These are phyloP conservation scores for Theobroma grandiflorum DNA, from an alignment of 441 rosid genomes.

Conservation along the genomic window DNA sequence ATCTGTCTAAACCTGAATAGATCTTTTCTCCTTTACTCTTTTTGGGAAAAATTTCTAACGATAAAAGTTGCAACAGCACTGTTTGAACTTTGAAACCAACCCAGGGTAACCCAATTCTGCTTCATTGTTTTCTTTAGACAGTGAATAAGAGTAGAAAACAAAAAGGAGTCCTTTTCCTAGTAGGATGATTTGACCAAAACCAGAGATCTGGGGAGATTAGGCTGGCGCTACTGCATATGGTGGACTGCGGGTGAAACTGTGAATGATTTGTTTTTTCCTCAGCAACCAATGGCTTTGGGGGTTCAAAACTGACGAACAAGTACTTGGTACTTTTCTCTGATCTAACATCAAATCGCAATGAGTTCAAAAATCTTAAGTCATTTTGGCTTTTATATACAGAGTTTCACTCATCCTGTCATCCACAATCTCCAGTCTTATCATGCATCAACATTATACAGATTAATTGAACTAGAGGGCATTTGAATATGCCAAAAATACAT, in stretches of 20 bases:
- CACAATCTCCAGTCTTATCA: neutral
- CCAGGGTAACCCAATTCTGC: neutral
- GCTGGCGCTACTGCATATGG: neutral
- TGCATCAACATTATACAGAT: neutral
- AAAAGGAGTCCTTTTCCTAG: constrained; percentile 5
- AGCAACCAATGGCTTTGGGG: neutral
- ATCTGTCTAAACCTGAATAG: too few species aligned
- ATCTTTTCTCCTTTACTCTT: neutral
- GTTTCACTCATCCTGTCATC: neutral
- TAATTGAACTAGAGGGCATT: neutral
- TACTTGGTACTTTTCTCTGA: constrained; percentile 32
- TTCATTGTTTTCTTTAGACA: neutral
- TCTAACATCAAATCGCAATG: neutral
- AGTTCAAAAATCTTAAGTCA: neutral
- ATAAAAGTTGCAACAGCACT: neutral
- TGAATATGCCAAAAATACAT: neutral
- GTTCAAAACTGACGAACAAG: constrained; percentile 40
- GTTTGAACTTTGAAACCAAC: constrained; percentile 15
- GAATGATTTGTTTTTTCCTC: neutral
- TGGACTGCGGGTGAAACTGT: neutral
- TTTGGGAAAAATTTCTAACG: neutral
- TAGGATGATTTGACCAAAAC: constrained; percentile 15
- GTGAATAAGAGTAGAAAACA: neutral
- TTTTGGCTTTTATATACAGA: neutral
- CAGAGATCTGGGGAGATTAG: constrained; percentile 22